Base-by-base conservation (phyloP, 106 monocot genomes). In the Acorus gramineus region DNA sequence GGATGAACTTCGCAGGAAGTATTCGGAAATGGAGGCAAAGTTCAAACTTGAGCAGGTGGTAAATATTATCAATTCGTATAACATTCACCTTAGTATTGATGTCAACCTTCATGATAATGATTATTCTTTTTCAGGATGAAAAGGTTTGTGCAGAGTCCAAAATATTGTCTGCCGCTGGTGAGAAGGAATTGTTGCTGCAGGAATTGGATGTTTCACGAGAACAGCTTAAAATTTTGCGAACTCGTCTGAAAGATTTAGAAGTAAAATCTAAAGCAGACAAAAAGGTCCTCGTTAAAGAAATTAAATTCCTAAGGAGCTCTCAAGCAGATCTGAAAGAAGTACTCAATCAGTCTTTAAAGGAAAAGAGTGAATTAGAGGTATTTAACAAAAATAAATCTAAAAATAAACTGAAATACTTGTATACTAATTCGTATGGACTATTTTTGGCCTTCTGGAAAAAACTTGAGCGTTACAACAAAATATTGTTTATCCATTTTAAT, bases 261-360 rank as follows among this genome's bases (percentile, higher is more conserved):
- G 53, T 73, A 48, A 96, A 96, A 73, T 96, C 95, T 72, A 96
- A 87, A 70, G 73, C 87, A 63, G 95, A 96, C 75, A 69, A 85
- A 44, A 85, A 87, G 73, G 80, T 91, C 56, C 90, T 96, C 45
- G 79, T 85, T 47, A 96, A 86, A 75, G 95, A 96, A 67, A 82
- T 96, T 61, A 96, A 83, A 50, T 71, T 66, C 70, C 82, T 96
- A 13, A 82, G 90, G 68, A 90, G 68, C 7, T 91, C 90, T 73
- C 90, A 90, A 76, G 76, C 66, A 63, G 80, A 96, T 44, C 59
- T 85, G 43, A 96, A 78, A 71, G 75, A 91, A 67, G 68, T 47
- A 28, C 56, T 87, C 43, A 76, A 69, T 66, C 68, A 71, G 64
- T 82, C 78, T 64, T 10, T 72, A 7, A 84, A 87, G 61, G 87